Evolutionary conservation across 2,329 filamentous ascomycete species (phyloP).

Genomic region (Fonsecaea pedrosoi): DNA sequence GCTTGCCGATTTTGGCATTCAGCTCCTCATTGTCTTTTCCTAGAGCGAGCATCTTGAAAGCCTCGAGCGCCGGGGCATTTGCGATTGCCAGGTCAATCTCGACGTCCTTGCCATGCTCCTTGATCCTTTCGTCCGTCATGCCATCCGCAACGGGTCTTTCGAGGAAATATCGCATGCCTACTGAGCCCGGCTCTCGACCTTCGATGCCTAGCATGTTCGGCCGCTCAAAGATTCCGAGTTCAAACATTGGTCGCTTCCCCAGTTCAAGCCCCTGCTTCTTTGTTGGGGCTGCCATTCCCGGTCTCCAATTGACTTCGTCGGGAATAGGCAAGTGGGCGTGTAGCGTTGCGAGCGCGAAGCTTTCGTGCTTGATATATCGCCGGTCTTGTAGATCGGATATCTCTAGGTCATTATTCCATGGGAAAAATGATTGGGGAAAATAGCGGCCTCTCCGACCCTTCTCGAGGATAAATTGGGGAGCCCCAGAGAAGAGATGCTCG

Average conservation of each 20-base stretch:
- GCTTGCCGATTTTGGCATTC: slow-evolving; percentile 48
- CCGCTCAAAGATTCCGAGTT: slow-evolving; percentile 55
- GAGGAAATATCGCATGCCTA: slow-evolving; percentile 56
- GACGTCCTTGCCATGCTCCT: slow-evolving; percentile 36
- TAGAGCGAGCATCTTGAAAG: slow-evolving; percentile 46
- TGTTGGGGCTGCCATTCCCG: slow-evolving; percentile 21
- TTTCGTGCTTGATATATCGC: slow-evolving; percentile 49
- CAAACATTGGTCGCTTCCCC: slow-evolving; percentile 50
- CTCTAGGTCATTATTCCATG: slow-evolving; percentile 50
- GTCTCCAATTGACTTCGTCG: slow-evolving; percentile 45
- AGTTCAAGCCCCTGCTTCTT: slow-evolving; percentile 36
- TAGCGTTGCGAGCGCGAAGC: slow-evolving; percentile 51
- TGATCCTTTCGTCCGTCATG: slow-evolving; percentile 37
- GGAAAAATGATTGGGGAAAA: slow-evolving; percentile 54
- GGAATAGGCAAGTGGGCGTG: slow-evolving; percentile 54
- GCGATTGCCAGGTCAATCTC: slow-evolving; percentile 37
- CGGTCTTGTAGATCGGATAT: slow-evolving; percentile 52
- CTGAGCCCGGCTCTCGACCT: slow-evolving; percentile 54
- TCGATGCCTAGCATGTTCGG: slow-evolving; percentile 57
- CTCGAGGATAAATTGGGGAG: slow-evolving; percentile 55
- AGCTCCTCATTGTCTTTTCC: slow-evolving; percentile 42
- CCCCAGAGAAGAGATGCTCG: slow-evolving; percentile 51
- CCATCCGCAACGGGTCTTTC: slow-evolving; percentile 54
- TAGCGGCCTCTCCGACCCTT: slow-evolving; percentile 49
- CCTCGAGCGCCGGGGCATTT: slow-evolving; percentile 42